Evolutionary conservation across 345 rosid genomes (phyloP), one percentile per base, ranked within the genome.

Genomic region (Adansonia digitata): DNA sequence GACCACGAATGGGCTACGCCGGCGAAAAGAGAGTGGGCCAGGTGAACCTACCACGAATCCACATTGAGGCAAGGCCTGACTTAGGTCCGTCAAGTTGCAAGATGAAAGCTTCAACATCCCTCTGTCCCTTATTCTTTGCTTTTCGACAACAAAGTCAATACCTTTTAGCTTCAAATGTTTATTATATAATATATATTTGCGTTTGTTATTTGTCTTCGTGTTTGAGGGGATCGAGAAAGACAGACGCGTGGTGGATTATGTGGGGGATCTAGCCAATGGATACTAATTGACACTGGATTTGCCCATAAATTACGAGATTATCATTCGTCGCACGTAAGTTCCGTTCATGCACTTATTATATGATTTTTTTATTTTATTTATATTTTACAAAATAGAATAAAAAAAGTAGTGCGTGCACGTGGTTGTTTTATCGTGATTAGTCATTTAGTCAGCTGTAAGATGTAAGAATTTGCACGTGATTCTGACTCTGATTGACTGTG

Each of bases 91-190:
- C 10, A 81, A 84, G 77, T 85, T 85, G 72, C 85, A 88, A 5
- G 87, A 85, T 2, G 88, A 76, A 57, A 83, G 70, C 83, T 88
- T 88, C 89, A 84, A 79, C 97, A 90, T 92, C 40, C 71, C 72
- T 18, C 0, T 20, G 55, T 17, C 55, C 15, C 31, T 9, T 9
- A 20, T 10, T 35, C 11, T 52, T 42, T 24, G 14, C 13, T 24
- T 27, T 17, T 17, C 9, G 40, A 8, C 14, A 17, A n/a, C 57
- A 31, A 18, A 12, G 39, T 31, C 45, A 35, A 5, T 10, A 70
- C 12, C 24, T 39, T 39, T 51, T 51, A 56, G 65, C 37, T 34
- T 34, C 46, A n/a, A 57, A 29, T 29, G 17, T 53, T 52, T 53
- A 22, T 22, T 1, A 9, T n/a, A n/a, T n/a, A n/a, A n/a, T n/a